Conservation (phyloP, 164 flowering plant species). For the Umbilicus rupestris region DNA sequence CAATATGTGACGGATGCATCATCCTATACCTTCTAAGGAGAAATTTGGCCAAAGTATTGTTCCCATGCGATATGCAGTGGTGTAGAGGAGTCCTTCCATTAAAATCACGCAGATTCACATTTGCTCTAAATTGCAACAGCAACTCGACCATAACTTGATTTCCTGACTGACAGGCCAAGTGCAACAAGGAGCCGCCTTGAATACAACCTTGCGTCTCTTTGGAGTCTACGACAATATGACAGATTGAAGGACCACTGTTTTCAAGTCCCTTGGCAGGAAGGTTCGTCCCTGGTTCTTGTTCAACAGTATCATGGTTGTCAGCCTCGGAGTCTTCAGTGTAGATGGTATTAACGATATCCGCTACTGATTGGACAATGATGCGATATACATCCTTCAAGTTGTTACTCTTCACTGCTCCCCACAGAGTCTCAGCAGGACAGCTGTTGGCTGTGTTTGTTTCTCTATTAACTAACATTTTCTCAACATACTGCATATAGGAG, state of each 20-base stretch:
- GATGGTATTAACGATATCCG: slow-evolving; percentile 38
- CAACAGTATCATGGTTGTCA: slow-evolving; percentile 23
- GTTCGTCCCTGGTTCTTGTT: slow-evolving; percentile 18
- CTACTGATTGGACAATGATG: slow-evolving; percentile 46
- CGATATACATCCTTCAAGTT: slow-evolving; percentile 59
- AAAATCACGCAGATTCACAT: slow-evolving; percentile 61
- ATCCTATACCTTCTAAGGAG: slow-evolving; percentile 70
- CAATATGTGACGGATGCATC: neutral
- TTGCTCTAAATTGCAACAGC: slow-evolving; percentile 76
- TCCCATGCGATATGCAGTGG: slow-evolving; percentile 60
- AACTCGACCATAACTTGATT: slow-evolving; percentile 66
- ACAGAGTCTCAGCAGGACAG: slow-evolving; percentile 33
- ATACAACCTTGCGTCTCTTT: slow-evolving; percentile 39
- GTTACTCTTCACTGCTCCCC: slow-evolving; percentile 70
- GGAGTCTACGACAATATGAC: slow-evolving; percentile 36
- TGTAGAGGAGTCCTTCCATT: slow-evolving; percentile 92
- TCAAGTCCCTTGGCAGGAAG: slow-evolving; percentile 14
- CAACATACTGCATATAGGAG: slow-evolving; percentile 52
- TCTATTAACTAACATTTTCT: slow-evolving; percentile 44
- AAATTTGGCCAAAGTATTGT: slow-evolving; percentile 56
- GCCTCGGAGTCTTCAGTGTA: slow-evolving; percentile 39
- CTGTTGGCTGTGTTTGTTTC: slow-evolving; percentile 19
- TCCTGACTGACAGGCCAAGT: slow-evolving; percentile 64
- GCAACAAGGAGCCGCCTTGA: slow-evolving; percentile 78
- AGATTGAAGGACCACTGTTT: slow-evolving; percentile 34